A percentile compares a stretch with the other conserved stretches of the same genome.
Evolutionary conservation across 2,329 filamentous ascomycete genomes (phyloP).

Genomic region (Curvularia hawaiiensis): DNA sequence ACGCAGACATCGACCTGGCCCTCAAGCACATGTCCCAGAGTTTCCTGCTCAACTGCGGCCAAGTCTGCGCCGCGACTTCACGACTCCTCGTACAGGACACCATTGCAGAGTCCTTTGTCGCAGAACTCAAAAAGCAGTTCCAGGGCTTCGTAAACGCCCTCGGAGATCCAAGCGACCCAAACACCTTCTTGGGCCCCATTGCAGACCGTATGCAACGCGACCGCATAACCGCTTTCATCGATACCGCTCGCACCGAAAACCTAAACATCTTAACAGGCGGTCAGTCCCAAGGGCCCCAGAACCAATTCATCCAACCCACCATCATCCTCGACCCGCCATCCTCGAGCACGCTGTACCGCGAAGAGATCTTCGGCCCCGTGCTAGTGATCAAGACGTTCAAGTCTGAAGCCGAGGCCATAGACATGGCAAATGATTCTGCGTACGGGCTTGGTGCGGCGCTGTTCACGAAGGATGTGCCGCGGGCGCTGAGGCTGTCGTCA

Average conservation of each 20-base stretch:
- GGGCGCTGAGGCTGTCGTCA: conserved; percentile 24
- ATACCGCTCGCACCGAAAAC: conserved; percentile 7
- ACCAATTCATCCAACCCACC: conserved; percentile 7
- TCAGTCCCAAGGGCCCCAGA: conserved; percentile 3
- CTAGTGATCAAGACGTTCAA: conserved; percentile 37
- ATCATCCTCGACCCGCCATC: conserved; percentile 4
- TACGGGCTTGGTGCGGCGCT: conserved; percentile 31
- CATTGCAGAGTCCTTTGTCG: conserved; percentile 38
- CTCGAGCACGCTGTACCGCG: conserved; percentile 3
- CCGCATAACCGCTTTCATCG: conserved; percentile 1
- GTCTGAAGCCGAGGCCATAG: conserved; percentile 41
- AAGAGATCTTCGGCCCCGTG: conserved; percentile 45
- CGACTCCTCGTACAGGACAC: conserved; percentile 43
- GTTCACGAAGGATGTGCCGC: conserved; percentile 19
- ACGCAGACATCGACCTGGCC: conserved; percentile 55
- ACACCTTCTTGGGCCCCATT: conserved; percentile 3
- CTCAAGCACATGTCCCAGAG: conserved; percentile 39
- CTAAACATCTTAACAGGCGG: conserved; percentile 22
- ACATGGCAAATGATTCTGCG: conserved; percentile 38
- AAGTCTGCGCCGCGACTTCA: conserved; percentile 45
- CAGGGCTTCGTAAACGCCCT: background rate
- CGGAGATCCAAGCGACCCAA: background rate
- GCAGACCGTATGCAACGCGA: conserved; percentile 4
- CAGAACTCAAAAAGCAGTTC: background rate
- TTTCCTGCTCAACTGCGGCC: conserved; percentile 63